phyloP scores from a whole-genome alignment of 495 filamentous ascomycete genomes.

The Podospora conica region DNA sequence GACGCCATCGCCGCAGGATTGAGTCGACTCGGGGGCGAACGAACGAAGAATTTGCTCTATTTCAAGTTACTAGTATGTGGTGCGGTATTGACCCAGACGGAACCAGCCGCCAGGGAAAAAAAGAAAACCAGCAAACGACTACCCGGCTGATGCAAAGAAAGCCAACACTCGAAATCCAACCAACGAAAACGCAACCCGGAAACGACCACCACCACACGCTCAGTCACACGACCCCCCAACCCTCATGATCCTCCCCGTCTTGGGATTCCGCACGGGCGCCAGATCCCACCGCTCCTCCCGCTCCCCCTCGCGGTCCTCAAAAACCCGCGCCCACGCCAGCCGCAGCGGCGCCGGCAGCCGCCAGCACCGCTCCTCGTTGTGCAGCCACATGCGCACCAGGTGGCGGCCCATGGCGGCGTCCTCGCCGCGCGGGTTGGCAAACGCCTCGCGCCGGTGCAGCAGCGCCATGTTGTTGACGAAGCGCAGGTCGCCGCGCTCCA shows the following conservation, averaged over 20 bases:
- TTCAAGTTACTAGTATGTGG: not conserved
- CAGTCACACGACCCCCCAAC: conserved; percentile 21
- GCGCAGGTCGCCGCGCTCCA: conserved; percentile 55
- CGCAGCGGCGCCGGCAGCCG: conserved; percentile 17
- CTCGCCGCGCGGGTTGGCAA: conserved; percentile 16
- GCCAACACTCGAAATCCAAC: not conserved
- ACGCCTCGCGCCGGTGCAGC: conserved; percentile 21
- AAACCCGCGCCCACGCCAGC: conserved; percentile 22
- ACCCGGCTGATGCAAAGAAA: not conserved
- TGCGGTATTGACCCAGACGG: not conserved
- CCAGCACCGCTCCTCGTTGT: conserved; percentile 24
- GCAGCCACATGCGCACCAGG: conserved; percentile 21
- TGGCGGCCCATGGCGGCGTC: conserved; percentile 8
- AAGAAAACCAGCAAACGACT: not conserved
- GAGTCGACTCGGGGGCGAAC: not conserved
- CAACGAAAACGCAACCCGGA: not conserved
- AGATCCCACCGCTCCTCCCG: conserved; percentile 20
- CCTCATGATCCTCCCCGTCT: conserved; percentile 12
- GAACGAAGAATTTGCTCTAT: not conserved
- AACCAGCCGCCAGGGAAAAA: not conserved
- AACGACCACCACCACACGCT: not conserved
- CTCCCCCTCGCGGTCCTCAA: conserved; percentile 18
- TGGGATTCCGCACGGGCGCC: conserved; percentile 15
- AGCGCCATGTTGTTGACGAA: conserved; percentile 50
- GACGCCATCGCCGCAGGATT: conserved; percentile 17